Conservation (phyloP, 2,329 filamentous ascomycete species). For the Fusarium aywerte region DNA sequence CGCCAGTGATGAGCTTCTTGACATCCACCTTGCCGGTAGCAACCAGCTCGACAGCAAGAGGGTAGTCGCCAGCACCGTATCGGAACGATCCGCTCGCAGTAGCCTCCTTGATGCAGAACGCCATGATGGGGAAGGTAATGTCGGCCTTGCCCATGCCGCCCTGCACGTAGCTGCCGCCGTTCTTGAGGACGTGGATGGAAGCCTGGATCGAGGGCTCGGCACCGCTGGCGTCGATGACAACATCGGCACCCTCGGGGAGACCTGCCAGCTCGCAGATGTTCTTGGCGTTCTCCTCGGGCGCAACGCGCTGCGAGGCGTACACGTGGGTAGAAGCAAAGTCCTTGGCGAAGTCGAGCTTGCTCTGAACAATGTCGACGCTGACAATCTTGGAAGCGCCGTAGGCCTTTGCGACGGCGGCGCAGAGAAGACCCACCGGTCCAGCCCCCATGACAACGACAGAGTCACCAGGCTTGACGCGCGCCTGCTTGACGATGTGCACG, state of each 20-base stretch:
- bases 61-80: constrained; percentile 89
- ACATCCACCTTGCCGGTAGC: constrained; percentile 78
- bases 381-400: constrained; percentile 88
- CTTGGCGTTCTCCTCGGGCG: constrained; percentile 78
- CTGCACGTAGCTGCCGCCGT: constrained; percentile 82
- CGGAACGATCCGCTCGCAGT: constrained; percentile 89
- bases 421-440: constrained; percentile 87
- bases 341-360: constrained; percentile 81
- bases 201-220: constrained; percentile 83
- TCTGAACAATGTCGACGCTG: constrained; percentile 86
- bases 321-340: constrained; percentile 77
- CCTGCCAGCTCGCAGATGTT: constrained; percentile 71
- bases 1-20: constrained; percentile 82
- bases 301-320: constrained; percentile 70
- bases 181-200: constrained; percentile 74
- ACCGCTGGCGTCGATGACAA: constrained; percentile 82
- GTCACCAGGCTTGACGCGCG: constrained; percentile 76
- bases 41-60: constrained; percentile 82
- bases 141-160: constrained; percentile 90
- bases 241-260: constrained; percentile 75
- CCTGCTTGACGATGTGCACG: constrained; percentile 85
- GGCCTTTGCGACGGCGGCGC: constrained; percentile 83
- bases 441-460: constrained; percentile 87
- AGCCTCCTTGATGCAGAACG: constrained; percentile 88
- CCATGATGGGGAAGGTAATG: constrained; percentile 92